Percentiles rank a stretch among this genome's conserved stretches.
phyloP scores from a whole-genome alignment of 176 grass and related monocot genomes.

The bread wheat (Triticum aestivum) region DNA sequence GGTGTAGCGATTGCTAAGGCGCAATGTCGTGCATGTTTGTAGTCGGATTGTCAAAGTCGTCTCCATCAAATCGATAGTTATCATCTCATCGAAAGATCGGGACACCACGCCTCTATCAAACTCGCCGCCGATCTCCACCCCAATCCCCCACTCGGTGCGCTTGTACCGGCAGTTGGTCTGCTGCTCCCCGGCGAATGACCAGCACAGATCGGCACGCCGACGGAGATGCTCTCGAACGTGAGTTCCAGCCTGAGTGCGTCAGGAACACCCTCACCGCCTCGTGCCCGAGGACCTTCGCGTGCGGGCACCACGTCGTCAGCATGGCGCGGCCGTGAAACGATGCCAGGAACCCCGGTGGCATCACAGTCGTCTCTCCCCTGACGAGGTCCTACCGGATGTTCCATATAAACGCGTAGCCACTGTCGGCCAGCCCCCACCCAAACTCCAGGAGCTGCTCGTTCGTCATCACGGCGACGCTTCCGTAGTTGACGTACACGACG shows the following conservation, averaged over 20 bases:
- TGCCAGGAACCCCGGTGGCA: conserved; percentile 9
- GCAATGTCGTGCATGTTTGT: too few relatives aligned
- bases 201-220: not conserved
- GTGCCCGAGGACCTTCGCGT: conserved; percentile 40
- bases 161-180: conserved; percentile 56
- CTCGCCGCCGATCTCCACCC: conserved; percentile 45
- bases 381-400: conserved; percentile 41
- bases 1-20: too few relatives aligned
- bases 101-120: too few relatives aligned
- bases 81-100: too few relatives aligned
- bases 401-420: conserved; percentile 46
- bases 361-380: conserved; percentile 1
- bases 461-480: conserved; percentile 29
- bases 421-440: conserved; percentile 54
- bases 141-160: conserved; percentile 56
- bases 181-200: conserved; percentile 31
- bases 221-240: not conserved
- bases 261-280: conserved; percentile 49
- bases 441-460: conserved; percentile 32
- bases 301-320: conserved; percentile 47
- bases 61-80: too few relatives aligned
- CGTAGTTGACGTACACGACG: conserved; percentile 61
- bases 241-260: conserved; percentile 54
- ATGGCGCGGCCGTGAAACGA: not conserved
- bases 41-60: too few relatives aligned